Base-by-base conservation (phyloP, 345 rosid species). In the Adansonia digitata region DNA sequence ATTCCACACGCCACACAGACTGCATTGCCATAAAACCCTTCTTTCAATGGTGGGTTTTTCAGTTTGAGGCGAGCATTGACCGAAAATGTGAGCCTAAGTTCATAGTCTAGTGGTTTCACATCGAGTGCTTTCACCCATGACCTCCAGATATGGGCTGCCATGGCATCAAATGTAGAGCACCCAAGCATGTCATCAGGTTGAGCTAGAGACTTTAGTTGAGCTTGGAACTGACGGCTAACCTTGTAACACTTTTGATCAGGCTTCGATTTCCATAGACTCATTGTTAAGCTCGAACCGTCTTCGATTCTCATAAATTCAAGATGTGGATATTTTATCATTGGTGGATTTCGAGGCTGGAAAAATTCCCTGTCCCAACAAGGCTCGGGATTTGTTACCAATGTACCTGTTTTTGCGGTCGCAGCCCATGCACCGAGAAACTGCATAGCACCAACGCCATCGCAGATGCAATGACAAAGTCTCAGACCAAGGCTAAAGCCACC, bases 371-470 rank as follows among this genome's bases (percentile, higher is more conserved):
- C 97, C 98, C 97, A 92, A 48, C 88, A 88, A 0, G 97, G 97
- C 24, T 77, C 78, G 12, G 95, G 97, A 35, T 87, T 81, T 31
- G 84, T 76, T 22, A 77, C 79, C 85, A 90, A 40, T 15, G 43
- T 70, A 4, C 98, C 94, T 17, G 84, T 46, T 82, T 85, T 89
- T 0, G 95, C 86, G 0, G 92, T 86, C 24, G 92, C 86, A 26
- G 94, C 91, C 98, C 98, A 91, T 0, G 97, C 87, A 24, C 83
- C 81, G 2, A 94, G 90, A 77, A 94, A 87, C 77, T 91, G 94
- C 97, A 94, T 94, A 1, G 98, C 98, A 13, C 97, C 97, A 17
- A 92, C 78, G 64, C 97, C 98, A 74, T 92, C 97, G 15, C 90
- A 92, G 68, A 91, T 92, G 81, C 97, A 94, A 69, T 92, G 97